Evolutionary conservation across 495 filamentous ascomycete genomes (phyloP).

Genomic region (Hypoxylon cercidicola): DNA sequence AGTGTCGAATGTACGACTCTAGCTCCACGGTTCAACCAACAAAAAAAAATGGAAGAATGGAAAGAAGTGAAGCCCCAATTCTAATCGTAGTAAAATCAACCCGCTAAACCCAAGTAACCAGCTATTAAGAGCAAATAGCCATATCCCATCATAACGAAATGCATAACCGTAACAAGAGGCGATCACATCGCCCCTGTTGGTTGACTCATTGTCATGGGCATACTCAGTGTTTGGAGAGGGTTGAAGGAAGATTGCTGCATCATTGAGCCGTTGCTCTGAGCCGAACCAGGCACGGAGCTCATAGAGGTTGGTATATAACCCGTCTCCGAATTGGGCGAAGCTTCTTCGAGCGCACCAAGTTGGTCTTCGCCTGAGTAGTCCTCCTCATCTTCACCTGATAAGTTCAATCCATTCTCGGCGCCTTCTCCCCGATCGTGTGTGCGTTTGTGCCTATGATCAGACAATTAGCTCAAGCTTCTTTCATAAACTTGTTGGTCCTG

Average conservation of each 20-base stretch:
- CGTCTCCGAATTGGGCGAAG: slow-evolving; percentile 71
- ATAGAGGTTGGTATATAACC: slow-evolving; percentile 61
- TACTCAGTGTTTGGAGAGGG: slow-evolving; percentile 63
- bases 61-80: slow-evolving; percentile 32
- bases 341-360: slow-evolving; percentile 78
- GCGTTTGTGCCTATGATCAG: slow-evolving; percentile 79
- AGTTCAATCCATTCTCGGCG: slow-evolving; percentile 72
- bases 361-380: slow-evolving; percentile 75
- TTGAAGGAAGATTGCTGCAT: slow-evolving; percentile 56
- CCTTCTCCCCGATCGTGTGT: slow-evolving; percentile 86
- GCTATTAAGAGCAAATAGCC: slow-evolving; percentile 18
- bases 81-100: slow-evolving; percentile 34
- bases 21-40: slow-evolving; percentile 8
- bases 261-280: slow-evolving; percentile 41
- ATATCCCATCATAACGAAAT: slow-evolving; percentile 23
- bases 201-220: slow-evolving; percentile 66
- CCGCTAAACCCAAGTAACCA: slow-evolving; percentile 25
- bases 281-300: slow-evolving; percentile 51
- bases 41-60: no score
- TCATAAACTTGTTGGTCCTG: slow-evolving; percentile 36
- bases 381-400: slow-evolving; percentile 80
- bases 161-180: slow-evolving; percentile 14
- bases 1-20: slow-evolving; percentile 10
- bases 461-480: slow-evolving; percentile 47
- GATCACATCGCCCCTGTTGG: slow-evolving; percentile 43